These are phyloP conservation scores for Mucor saturninus DNA, from an alignment of 371 early-diverging fungal species.

Conservation along the genomic window DNA sequence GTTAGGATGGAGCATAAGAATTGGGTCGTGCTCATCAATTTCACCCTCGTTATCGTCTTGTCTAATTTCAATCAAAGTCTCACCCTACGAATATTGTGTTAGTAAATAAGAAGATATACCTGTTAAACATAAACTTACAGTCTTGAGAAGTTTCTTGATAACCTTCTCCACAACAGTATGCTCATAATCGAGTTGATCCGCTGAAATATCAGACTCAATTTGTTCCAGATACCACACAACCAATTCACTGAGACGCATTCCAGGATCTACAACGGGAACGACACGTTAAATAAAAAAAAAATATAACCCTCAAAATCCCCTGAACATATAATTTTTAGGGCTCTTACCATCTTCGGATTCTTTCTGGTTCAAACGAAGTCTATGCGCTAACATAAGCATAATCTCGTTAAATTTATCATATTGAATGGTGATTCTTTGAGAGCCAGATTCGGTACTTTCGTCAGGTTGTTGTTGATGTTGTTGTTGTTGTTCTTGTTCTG, in stretches of 20 bases:
- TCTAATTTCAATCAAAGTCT: constrained; percentile 55
- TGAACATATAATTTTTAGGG: not conserved
- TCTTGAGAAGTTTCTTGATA: constrained; percentile 76
- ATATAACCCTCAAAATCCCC: not conserved
- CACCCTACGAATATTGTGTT: constrained; percentile 27
- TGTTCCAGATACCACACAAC: constrained; percentile 86
- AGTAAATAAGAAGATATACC: no score
- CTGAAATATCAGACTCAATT: constrained; percentile 73
- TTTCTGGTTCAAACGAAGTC: constrained; percentile 58
- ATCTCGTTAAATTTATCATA: constrained; percentile 85
- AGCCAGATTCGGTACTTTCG: constrained; percentile 10
- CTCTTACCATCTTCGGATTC: constrained; percentile 34
- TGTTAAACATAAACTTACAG: constrained; percentile 45
- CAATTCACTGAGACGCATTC: constrained; percentile 75
- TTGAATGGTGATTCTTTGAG: constrained; percentile 56
- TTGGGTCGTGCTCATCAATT: constrained; percentile 35
- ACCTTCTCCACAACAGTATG: constrained; percentile 76
- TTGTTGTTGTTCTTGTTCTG: constrained; percentile 39
- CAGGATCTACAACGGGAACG: constrained; percentile 38
- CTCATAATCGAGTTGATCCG: constrained; percentile 73
- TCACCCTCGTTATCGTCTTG: constrained; percentile 31
- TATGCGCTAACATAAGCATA: constrained; percentile 69
- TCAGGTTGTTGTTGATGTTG: constrained; percentile 40
- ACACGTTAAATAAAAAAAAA: not conserved
- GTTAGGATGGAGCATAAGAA: constrained; percentile 71